Conservation (phyloP, 2,329 filamentous ascomycete species). For the Rhinocladiella similis region DNA sequence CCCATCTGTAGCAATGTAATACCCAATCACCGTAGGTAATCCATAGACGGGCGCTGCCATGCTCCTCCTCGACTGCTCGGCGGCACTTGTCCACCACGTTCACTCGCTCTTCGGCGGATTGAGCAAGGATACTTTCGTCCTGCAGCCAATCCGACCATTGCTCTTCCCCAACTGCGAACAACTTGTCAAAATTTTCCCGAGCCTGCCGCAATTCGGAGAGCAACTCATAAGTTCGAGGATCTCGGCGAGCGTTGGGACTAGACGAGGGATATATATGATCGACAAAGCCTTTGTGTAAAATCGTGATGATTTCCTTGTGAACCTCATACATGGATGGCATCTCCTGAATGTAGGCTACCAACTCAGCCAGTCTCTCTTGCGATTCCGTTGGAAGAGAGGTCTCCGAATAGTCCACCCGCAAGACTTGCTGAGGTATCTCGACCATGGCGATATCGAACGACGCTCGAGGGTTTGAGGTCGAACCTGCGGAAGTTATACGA, state of each 20-base stretch:
- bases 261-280: slow-evolving; percentile 47
- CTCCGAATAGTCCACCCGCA: slow-evolving; percentile 42
- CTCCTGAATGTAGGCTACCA: slow-evolving; percentile 45
- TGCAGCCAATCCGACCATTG: slow-evolving; percentile 65
- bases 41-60: slow-evolving; percentile 62
- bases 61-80: slow-evolving; percentile 61
- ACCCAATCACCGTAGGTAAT: slow-evolving; percentile 63
- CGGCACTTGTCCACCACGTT: slow-evolving; percentile 60
- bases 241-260: slow-evolving; percentile 45
- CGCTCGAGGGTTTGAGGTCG: slow-evolving; percentile 34
- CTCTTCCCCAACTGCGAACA: slow-evolving; percentile 64
- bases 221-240: slow-evolving; percentile 47
- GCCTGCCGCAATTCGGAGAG: slow-evolving; percentile 48
- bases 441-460: slow-evolving; percentile 48
- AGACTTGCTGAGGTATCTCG: slow-evolving; percentile 41
- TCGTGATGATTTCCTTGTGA: slow-evolving; percentile 47
- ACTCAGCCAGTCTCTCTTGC: slow-evolving; percentile 41
- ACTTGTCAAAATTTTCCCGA: slow-evolving; percentile 60
- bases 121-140: slow-evolving; percentile 61
- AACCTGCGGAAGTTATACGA: slow-evolving; percentile 16
- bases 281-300: slow-evolving; percentile 48
- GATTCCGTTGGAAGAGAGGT: slow-evolving; percentile 44
- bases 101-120: slow-evolving; percentile 57
- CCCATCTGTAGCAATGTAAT: slow-evolving; percentile 55
- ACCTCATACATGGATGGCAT: slow-evolving; percentile 49